phyloP scores from a whole-genome alignment of 2,329 filamentous ascomycete species.

The Ceratocystis variospora region DNA sequence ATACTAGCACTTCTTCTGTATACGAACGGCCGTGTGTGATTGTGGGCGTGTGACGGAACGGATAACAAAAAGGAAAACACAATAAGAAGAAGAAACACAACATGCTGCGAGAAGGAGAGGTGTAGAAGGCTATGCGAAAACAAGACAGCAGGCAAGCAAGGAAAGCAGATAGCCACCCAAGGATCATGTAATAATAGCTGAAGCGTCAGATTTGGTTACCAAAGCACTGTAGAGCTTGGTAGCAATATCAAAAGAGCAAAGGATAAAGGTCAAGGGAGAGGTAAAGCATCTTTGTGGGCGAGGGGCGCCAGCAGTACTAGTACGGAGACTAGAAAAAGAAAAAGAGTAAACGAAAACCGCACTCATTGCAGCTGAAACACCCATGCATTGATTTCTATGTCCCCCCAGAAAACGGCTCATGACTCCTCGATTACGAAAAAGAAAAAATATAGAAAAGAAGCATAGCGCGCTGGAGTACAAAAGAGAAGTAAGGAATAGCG shows the following conservation, averaged over 20 bases:
- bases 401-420: neutral
- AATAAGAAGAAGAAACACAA: neutral
- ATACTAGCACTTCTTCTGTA: neutral
- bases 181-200: neutral
- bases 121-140: neutral
- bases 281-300: neutral
- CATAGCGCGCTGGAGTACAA: conserved; percentile 2
- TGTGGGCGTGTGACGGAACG: neutral
- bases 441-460: neutral
- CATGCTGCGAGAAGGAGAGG: neutral
- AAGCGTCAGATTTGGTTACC: neutral
- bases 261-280: neutral
- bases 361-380: neutral
- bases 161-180: neutral
- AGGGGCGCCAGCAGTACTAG: neutral
- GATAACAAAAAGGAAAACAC: neutral
- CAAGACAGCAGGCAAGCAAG: neutral
- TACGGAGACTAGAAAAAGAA: neutral
- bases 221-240: neutral
- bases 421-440: neutral
- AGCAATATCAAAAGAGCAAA: neutral
- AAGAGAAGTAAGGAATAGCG: neutral
- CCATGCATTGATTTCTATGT: neutral
- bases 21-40: neutral
- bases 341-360: neutral